Conservation (phyloP, 176 grass and related monocot species). For the Zoysia pacifica region DNA sequence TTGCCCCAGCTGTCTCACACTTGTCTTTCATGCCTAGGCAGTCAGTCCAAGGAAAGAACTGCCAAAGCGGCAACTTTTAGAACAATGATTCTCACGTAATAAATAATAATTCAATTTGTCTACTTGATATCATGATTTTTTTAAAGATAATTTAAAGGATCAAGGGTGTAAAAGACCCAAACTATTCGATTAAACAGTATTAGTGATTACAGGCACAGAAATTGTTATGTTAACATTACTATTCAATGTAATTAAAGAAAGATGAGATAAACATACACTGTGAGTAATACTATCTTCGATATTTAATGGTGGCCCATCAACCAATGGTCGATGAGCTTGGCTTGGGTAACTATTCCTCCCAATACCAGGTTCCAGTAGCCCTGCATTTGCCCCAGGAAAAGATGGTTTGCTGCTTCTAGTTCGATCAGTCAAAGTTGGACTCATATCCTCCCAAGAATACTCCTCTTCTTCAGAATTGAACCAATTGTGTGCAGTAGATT, state of each 20-base stretch:
- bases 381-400: conserved; percentile 54
- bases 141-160: background rate
- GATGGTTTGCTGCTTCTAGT: conserved; percentile 55
- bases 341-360: conserved; percentile 59
- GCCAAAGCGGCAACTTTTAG: background rate
- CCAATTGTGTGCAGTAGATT: conserved; percentile 65
- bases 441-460: conserved; percentile 97
- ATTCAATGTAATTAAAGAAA: conserved; percentile 37
- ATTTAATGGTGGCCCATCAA: conserved; percentile 50
- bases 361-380: conserved; percentile 57
- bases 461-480: conserved; percentile 88
- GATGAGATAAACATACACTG: conserved; percentile 57
- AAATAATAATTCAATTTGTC: conserved; percentile 6
- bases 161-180: conserved; percentile 19
- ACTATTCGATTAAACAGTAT: conserved; percentile 13
- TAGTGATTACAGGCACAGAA: conserved; percentile 2
- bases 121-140: background rate
- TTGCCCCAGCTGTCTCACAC: background rate
- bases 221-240: conserved; percentile 14
- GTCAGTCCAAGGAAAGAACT: background rate
- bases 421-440: conserved; percentile 78
- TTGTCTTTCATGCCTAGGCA: background rate
- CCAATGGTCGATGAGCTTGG: conserved; percentile 44
- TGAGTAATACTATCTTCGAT: conserved; percentile 62
- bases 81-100: conserved; percentile 15